Conservation (phyloP, 768 basidiomycete genomes). For the Rhizopogon rudus region DNA sequence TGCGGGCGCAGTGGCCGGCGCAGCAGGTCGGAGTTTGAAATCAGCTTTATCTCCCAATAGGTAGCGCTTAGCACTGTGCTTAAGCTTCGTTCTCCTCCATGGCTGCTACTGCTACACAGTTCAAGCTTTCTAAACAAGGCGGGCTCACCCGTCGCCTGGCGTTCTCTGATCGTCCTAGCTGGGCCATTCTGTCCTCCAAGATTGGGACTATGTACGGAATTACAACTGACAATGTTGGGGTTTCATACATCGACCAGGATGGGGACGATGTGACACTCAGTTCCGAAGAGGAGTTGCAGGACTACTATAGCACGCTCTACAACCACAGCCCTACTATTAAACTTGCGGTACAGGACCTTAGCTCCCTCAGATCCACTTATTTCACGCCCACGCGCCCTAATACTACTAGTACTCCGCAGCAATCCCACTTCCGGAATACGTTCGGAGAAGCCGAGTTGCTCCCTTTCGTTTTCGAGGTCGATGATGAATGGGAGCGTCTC, state of each 20-base stretch:
- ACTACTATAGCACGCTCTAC: constrained; percentile 48
- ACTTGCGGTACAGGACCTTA: constrained; percentile 60
- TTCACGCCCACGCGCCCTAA: constrained; percentile 28
- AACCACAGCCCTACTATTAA: constrained; percentile 36
- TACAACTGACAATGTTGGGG: constrained; percentile 51
- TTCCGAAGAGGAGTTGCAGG: constrained; percentile 72
- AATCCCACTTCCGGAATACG: constrained; percentile 50
- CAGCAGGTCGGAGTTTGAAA: constrained; percentile 44
- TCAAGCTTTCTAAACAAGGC: constrained; percentile 60
- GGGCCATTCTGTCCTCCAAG: constrained; percentile 51
- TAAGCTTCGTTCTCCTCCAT: constrained; percentile 10
- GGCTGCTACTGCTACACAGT: constrained; percentile 39
- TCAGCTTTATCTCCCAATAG: constrained; percentile 9
- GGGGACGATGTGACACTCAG: constrained; percentile 75
- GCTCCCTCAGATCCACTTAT: constrained; percentile 28
- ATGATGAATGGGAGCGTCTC: constrained; percentile 65
- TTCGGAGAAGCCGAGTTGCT: constrained; percentile 47
- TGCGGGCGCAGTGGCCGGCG: constrained; percentile 11
- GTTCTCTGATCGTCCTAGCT: constrained; percentile 49
- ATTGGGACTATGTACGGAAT: constrained; percentile 53
- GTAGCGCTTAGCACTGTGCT: too few species aligned
- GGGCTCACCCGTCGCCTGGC: constrained; percentile 56
- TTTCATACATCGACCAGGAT: constrained; percentile 70
- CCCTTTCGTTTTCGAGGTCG: constrained; percentile 41
- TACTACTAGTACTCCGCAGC: constrained; percentile 23